Evolutionary conservation across 169 alveolate genomes (phyloP).

Genomic region (Amoebophrya sp.): DNA sequence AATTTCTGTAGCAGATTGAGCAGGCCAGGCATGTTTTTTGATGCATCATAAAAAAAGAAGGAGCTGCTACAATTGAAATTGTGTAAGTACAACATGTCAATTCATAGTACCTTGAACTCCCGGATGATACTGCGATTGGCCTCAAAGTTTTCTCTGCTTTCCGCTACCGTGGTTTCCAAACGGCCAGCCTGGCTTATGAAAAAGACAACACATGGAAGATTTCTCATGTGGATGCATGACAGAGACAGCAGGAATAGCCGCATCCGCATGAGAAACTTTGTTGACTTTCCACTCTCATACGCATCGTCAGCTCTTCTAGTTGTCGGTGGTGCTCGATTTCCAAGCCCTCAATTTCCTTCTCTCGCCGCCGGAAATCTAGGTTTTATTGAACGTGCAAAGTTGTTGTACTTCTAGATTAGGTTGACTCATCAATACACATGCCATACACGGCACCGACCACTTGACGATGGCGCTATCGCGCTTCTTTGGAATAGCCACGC

Average conservation of each 20-base stretch:
- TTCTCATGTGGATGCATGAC: neutral
- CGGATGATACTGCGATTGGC: neutral
- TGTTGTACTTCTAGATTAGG: too few relatives aligned
- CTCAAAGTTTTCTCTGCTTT: neutral
- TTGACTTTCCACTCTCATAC: too few relatives aligned
- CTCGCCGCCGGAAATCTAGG: neutral
- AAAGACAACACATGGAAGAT: too few relatives aligned
- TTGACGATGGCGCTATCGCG: too few relatives aligned
- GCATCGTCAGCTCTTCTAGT: neutral
- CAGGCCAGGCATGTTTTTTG: neutral
- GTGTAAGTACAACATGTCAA: neutral
- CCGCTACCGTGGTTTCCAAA: neutral
- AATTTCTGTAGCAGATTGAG: neutral
- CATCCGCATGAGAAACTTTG: too few relatives aligned
- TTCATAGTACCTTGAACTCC: neutral
- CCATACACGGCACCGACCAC: too few relatives aligned
- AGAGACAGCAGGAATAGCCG: neutral
- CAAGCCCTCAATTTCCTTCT: neutral
- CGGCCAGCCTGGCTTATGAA: too few relatives aligned
- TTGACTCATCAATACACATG: too few relatives aligned
- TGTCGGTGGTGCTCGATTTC: neutral
- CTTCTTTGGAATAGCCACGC: too few relatives aligned
- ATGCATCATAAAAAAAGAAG: too few relatives aligned
- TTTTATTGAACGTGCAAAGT: neutral
- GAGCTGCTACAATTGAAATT: neutral